These are phyloP conservation scores for Hymenoscyphus linearis DNA, from an alignment of 2,329 filamentous ascomycete genomes.

Conservation along the genomic window DNA sequence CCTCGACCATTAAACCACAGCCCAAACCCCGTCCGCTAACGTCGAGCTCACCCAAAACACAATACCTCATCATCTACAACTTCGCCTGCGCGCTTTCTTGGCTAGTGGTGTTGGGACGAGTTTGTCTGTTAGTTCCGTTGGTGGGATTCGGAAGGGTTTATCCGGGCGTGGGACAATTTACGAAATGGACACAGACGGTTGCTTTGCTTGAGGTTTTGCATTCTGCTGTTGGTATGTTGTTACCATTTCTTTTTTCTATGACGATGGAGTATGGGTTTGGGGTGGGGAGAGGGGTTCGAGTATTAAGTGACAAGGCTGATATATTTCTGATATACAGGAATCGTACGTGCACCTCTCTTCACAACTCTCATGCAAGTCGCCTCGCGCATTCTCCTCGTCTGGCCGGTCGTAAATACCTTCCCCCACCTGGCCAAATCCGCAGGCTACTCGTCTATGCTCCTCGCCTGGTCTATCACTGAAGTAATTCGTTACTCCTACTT, in stretches of 20 bases:
- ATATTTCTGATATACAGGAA: constrained; percentile 42
- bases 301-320: not conserved
- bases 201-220: constrained; percentile 82
- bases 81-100: constrained; percentile 70
- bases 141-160: constrained; percentile 57
- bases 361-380: constrained; percentile 90
- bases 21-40: constrained; percentile 26
- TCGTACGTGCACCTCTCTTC: constrained; percentile 78
- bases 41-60: constrained; percentile 45
- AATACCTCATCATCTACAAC: constrained; percentile 86
- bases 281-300: not conserved
- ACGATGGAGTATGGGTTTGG: too few species aligned
- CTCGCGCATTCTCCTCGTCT: constrained; percentile 81
- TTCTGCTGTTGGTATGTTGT: constrained; percentile 61
- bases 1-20: constrained; percentile 9
- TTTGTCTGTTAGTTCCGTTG: constrained; percentile 48
- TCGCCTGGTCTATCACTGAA: constrained; percentile 87
- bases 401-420: constrained; percentile 74
- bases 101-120: constrained; percentile 68
- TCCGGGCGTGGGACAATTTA: constrained; percentile 57
- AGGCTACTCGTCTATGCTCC: constrained; percentile 71
- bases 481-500: constrained; percentile 93
- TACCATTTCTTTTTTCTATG: not conserved
- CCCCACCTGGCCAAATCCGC: constrained; percentile 56
- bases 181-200: constrained; percentile 76